Percentiles rank a stretch among this genome's conserved stretches.
These are phyloP conservation scores for Dendrostoma leiphaemia DNA, from an alignment of 2,329 filamentous ascomycete species.

Conservation along the genomic window DNA sequence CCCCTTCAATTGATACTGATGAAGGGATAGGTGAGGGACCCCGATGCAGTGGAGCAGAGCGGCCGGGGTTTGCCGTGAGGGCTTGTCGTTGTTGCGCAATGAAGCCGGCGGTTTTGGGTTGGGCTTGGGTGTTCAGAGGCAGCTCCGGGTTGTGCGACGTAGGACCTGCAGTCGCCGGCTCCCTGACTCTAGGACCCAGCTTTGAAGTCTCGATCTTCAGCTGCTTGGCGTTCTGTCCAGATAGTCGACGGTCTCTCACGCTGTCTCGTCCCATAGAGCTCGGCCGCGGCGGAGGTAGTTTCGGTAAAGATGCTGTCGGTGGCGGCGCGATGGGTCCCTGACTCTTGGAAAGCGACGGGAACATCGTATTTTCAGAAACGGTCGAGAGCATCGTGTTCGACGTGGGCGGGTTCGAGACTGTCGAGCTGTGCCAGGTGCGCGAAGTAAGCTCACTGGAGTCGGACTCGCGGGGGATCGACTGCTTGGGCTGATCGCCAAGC, in stretches of 20 bases:
- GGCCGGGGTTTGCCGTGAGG: constrained; percentile 34
- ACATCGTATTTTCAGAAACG: constrained; percentile 58
- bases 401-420: constrained; percentile 69
- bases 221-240: constrained; percentile 75
- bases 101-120: constrained; percentile 32
- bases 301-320: constrained; percentile 46
- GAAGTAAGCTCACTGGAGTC: constrained; percentile 78
- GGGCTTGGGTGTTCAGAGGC: constrained; percentile 10
- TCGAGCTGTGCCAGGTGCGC: constrained; percentile 78
- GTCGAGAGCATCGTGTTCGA: constrained; percentile 68
- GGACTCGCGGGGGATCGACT: constrained; percentile 71
- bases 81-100: constrained; percentile 42
- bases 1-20: constrained; percentile 21
- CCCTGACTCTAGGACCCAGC: constrained; percentile 26
- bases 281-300: constrained; percentile 38
- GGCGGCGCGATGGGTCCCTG: constrained; percentile 40
- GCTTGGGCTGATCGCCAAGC: constrained; percentile 65
- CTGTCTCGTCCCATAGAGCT: constrained; percentile 39
- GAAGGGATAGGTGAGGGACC: constrained; percentile 34
- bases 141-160: constrained; percentile 18
- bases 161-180: constrained; percentile 25
- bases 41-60: constrained; percentile 22
- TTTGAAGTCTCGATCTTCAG: constrained; percentile 80
- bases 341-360: constrained; percentile 28
- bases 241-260: constrained; percentile 75